Evolutionary conservation across 2,329 filamentous ascomycete genomes (phyloP).

Genomic region (Diaporthe sp.): DNA sequence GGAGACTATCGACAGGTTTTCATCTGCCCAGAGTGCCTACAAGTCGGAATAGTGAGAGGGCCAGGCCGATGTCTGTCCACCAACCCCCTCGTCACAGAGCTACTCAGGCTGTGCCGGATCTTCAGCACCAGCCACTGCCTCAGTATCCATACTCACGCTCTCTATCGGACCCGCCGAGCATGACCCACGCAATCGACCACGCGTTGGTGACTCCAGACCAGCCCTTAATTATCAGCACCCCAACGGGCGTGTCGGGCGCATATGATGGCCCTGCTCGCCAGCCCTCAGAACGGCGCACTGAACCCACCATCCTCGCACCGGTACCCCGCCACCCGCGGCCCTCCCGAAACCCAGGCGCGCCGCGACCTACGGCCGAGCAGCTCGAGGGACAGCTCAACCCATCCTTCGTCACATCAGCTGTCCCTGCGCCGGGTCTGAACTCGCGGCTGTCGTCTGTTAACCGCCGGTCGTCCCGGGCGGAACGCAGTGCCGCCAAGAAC

Average conservation of each 20-base stretch:
- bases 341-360: conserved; percentile 48
- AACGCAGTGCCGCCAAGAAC: conserved; percentile 73
- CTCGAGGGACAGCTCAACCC: conserved; percentile 55
- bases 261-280: conserved; percentile 60
- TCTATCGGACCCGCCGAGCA: conserved; percentile 39
- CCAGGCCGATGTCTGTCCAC: conserved; percentile 36
- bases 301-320: conserved; percentile 66
- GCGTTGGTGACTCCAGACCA: conserved; percentile 57
- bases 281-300: conserved; percentile 50
- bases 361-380: conserved; percentile 64
- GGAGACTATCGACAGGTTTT: conserved; percentile 60
- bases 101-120: conserved; percentile 33
- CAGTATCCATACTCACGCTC: conserved; percentile 33
- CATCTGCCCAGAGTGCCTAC: conserved; percentile 58
- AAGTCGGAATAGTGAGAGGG: conserved; percentile 43
- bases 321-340: conserved; percentile 65
- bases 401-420: conserved; percentile 31
- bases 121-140: conserved; percentile 19
- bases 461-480: conserved; percentile 67
- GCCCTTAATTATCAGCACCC: conserved; percentile 73
- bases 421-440: conserved; percentile 49
- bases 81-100: conserved; percentile 15
- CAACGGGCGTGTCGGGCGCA: conserved; percentile 66
- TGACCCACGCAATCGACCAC: conserved; percentile 39
- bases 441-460: conserved; percentile 58